Evolutionary conservation across 306 rosid species (phyloP).

Genomic region (Clitoria ternatea): DNA sequence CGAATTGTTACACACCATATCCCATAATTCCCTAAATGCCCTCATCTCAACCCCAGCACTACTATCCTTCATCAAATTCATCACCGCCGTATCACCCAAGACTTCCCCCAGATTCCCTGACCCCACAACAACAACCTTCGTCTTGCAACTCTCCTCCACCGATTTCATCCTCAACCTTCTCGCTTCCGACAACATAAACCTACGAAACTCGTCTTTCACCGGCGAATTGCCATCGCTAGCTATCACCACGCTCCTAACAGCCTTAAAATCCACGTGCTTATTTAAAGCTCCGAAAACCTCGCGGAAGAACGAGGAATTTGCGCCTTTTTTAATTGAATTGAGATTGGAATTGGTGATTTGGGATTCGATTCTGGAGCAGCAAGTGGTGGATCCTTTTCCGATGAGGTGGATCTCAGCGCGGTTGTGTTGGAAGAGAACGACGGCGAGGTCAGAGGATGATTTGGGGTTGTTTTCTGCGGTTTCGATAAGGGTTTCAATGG

Average conservation of each 20-base stretch:
- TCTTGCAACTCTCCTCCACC: slow-evolving; percentile 26
- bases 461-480: neutral
- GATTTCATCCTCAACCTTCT: slow-evolving; percentile 13
- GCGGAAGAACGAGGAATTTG: neutral
- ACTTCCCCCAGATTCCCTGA: slow-evolving; percentile 14
- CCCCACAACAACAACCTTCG: slow-evolving; percentile 1
- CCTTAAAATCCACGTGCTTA: slow-evolving; percentile 27
- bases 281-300: slow-evolving; percentile 4
- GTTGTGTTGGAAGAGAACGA: slow-evolving; percentile 5
- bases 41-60: slow-evolving; percentile 16
- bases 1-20: slow-evolving; percentile 17
- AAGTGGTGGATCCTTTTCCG: neutral
- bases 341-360: neutral
- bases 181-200: slow-evolving; percentile 21
- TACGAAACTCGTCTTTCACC: slow-evolving; percentile 19
- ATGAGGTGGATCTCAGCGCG: slow-evolving; percentile 28
- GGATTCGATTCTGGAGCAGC: slow-evolving; percentile 16
- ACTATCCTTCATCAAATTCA: slow-evolving; percentile 25
- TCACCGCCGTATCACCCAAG: slow-evolving; percentile 18
- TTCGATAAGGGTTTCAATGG: slow-evolving; percentile 1
- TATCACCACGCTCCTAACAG: slow-evolving; percentile 16
- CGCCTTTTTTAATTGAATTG: neutral
- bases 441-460: neutral
- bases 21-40: slow-evolving; percentile 27
- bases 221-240: slow-evolving; percentile 1